Base-by-base conservation (phyloP, 805 yeast genomes). In the Wickerhamomyces xylosicus region DNA sequence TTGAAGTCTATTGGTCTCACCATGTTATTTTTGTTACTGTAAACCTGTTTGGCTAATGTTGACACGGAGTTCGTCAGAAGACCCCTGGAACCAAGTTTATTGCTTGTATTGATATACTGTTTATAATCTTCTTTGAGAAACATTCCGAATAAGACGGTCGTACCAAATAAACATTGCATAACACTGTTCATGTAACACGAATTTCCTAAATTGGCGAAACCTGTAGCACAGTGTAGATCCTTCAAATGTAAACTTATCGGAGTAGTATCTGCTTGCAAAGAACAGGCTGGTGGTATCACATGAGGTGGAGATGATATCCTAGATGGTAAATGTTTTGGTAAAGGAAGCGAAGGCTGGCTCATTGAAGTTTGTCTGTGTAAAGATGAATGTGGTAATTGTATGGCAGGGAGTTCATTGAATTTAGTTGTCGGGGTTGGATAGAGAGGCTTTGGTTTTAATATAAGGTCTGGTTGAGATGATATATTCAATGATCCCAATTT, bases 141-240 rank as follows among this genome's bases (percentile, higher is more conserved):
- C 40, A 82, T 74, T 35, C 63, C 66, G 3, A 79, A 68, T 20
- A 89, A 60, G 42, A 75, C 77, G 1, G 76, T 75, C 0, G 90
- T 77, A 1, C 90, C 89, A 3, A 79, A 68, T 28, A 90, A 56
- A 57, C 96, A 85, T 60, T 89, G 97, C n/a, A 89, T 58, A 3
- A 83, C 69, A 47, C 95, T 82, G 59, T 89, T 89, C 87, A 89
- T 82, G 58, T 89, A 89, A 57, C 97, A 89, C 0, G 95, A 83
- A 52, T 90, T 90, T 2, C 96, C 95, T 44, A 89, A 63, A 55
- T 89, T 89, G 13, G 69, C 65, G 5, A 89, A 64, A 0, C 97
- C 97, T 0, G 87, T 77, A 16, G 76, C 64, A 37, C 77, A 69
- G 41, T 46, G 52, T 22, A 41, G 40, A 35, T 37, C 40, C 28